Evolutionary conservation across 129 eudicot genomes (phyloP), one percentile per base, ranked within the genome.

Genomic region (Calendula officinalis): DNA sequence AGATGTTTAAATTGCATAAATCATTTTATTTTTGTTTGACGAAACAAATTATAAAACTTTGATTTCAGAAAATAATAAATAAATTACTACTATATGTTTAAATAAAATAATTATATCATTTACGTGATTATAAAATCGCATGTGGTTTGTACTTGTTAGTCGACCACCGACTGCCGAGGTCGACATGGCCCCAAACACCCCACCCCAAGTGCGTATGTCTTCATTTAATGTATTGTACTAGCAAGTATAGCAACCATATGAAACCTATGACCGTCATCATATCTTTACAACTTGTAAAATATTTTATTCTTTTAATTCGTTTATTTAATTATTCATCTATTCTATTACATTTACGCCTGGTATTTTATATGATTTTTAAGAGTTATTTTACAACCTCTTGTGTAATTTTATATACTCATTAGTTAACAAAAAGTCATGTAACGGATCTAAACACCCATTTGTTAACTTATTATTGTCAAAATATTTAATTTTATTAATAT

Each of bases 211-310:
- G 11, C 13, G 11, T 41, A 59, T 60, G 66, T 49, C 44, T 17
- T 49, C 57, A 48, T 64, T 64, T 34, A 35, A 15, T 64, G 36
- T 15, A 48, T 3, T 48, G 4, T 12, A 4, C 55, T 49, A 15
- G 17, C 15, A 48, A 11, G 32, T n/a, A n/a, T 49, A 15, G 17
- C 35, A 13, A 32, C 56, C 45, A 33, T 48, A 45, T 1, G 12
- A 32, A 64, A 64, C 45, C 12, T 47, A 64, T 48, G 69, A 64
- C 69, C 36, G 4, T 36, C 69, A 33, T 48, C 57, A 64, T 47
- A 46, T 60, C 66, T 27, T 3, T 40, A 5, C 51, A 42, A 60
- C 3, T 30, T 8, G 32, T 40, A 60, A 12, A 33, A 40, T 9
- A 3, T 53, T 22, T 27, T 32, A 22, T 17, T 53, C 37, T 53